Evolutionary conservation across 2,329 filamentous ascomycete genomes (phyloP), one percentile per base, ranked within the genome.

Genomic region (Fusarium incarnatum): DNA sequence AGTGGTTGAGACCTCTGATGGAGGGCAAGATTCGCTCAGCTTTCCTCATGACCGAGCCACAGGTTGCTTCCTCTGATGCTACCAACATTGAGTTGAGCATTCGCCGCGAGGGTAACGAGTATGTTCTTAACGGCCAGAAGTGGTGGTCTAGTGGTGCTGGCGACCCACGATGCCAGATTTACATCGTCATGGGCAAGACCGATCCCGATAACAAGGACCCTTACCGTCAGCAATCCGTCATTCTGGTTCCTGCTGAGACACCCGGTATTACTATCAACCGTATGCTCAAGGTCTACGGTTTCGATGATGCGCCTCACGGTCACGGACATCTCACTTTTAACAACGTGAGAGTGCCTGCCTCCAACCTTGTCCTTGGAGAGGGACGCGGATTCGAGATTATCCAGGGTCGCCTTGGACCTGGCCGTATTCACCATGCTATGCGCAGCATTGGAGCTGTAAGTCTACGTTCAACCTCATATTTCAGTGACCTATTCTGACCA

Each of bases 101-200:
- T 79, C 87, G 84, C 72, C 89, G 88, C 61, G 94, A 98, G 71
- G 95, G 94, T 13, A 89, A 96, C 77, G 89, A 96, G 75, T 98
- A 96, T 78, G 89, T 98, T 20, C 86, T 99, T 56, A 98, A 98
- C 78, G 96, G 96, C 60, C 75, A 95, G 89, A 99, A 99, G 93
- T 99, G 96, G 96, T 99, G 96, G 96, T 97, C 94, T 28, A 97
- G 93, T 70, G 96, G 96, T 71, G 94, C 94, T 20, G 96, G 96
- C 62, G 96, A 99, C 82, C 92, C 92, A 62, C 89, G 95, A 75
- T 99, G 96, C 86, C 87, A 92, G 81, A 85, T 99, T 79, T 98
- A 98, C 84, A 91, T 99, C 67, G 94, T 97, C 75, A 97, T 99
- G 92, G 96, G 94, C 82, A 97, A 98, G 86, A 92, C 89, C 15